Conservation (phyloP, 441 rosid genomes). For the Melastoma candidum region DNA sequence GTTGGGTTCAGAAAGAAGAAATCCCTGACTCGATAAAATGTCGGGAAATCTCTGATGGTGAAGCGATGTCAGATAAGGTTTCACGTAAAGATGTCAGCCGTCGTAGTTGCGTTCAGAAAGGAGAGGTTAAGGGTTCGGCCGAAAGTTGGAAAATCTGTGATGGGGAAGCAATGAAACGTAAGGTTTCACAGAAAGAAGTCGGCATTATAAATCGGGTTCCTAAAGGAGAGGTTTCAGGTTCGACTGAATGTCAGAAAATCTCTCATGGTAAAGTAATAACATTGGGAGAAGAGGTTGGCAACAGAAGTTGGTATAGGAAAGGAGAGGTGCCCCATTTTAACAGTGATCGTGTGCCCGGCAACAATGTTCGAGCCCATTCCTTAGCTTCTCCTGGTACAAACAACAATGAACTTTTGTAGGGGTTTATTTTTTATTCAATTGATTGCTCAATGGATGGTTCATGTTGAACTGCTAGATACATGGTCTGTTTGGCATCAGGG, state of each 20-base stretch:
- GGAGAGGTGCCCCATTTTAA: too few relatives aligned
- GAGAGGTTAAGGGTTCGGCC: slow-evolving; percentile 13
- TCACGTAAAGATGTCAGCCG: background rate
- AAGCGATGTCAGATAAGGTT: slow-evolving; percentile 19
- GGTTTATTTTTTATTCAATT: too few relatives aligned
- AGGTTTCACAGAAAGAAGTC: background rate
- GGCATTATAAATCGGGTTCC: slow-evolving; percentile 12
- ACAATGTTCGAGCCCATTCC: too few relatives aligned
- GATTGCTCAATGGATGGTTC: too few relatives aligned
- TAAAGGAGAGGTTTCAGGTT: too few relatives aligned
- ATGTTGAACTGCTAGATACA: background rate
- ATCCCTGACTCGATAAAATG: slow-evolving; percentile 5
- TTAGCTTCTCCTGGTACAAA: too few relatives aligned
- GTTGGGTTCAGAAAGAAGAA: slow-evolving; percentile 15
- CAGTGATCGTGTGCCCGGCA: too few relatives aligned
- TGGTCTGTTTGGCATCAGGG: background rate
- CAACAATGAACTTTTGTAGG: too few relatives aligned
- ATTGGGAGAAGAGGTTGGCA: too few relatives aligned
- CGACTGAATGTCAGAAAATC: too few relatives aligned
- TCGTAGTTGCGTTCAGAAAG: slow-evolving; percentile 13
- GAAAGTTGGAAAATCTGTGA: slow-evolving; percentile 8
- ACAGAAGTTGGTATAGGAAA: too few relatives aligned
- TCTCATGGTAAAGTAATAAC: too few relatives aligned
- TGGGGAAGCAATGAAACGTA: slow-evolving; percentile 19
- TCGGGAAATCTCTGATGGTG: slow-evolving; percentile 8